Base-by-base conservation (phyloP, 805 yeast genomes). In the Kazachstania kunashirensis region DNA sequence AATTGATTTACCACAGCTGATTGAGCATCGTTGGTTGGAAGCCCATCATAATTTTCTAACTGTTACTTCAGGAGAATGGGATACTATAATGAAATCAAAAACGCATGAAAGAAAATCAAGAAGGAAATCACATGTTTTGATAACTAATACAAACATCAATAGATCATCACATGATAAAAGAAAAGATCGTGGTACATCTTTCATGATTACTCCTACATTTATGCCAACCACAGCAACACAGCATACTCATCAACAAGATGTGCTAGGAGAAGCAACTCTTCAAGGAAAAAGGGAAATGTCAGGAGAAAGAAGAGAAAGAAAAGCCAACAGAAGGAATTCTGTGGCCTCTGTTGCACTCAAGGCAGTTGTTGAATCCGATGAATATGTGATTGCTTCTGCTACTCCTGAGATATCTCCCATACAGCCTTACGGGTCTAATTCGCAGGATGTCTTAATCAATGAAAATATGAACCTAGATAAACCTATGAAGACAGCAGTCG, bases 61-160 rank as follows among this genome's bases (percentile, higher is more conserved):
- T 0, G 80, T 86, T 21, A 73, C 89, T 14, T 95, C 95, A 29
- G 70, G 73, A 3, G 96, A 89, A 55, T 92, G 96, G 96, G 97
- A 89, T 57, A 62, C 41, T 52, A 50, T 42, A 42, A 51, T 42
- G 45, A 53, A 41, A 29, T 53, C 52, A 40, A 58, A 57, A 34
- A 55, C 59, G 39, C 63, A 71, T 52, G 63, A 73, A 38, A 29
- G 19, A 18, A 35, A 28, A 16, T 14, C n/a, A 17, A 26, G 18
- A 6, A 28, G 36, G 28, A 31, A 31, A 15, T 29, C 36, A 16
- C 17, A 24, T 18, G 13, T 30, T 15, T 16, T 14, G 6, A 18
- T 17, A 6, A 14, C 33, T 7, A 20, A 40, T 48, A 29, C 46
- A 44, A 26, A 38, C 47, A 20, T 48, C 52, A 19, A 40, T 42